Base-by-base conservation (phyloP, 805 yeast genomes). In the Lachancea kluyveri region DNA sequence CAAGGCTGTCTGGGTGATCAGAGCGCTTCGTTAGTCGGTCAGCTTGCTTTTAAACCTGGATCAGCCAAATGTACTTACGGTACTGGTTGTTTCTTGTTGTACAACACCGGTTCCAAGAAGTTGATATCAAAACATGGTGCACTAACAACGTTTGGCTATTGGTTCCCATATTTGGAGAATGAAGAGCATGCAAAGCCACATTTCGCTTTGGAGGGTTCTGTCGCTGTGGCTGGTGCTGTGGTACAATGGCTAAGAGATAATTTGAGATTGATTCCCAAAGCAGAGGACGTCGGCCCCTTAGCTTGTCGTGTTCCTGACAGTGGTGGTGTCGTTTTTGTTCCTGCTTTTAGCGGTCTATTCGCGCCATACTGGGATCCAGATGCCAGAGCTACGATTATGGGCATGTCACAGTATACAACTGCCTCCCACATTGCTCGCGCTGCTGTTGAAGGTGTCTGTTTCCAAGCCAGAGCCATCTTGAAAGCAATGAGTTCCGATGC, bases 361-460 rank as follows among this genome's bases (percentile, higher is more conserved):
- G 95, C 96, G 3, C 97, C 97, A 13, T 86, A 88, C 63, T 88
- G 97, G 97, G 86, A 84, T 52, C 74, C 88, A 9, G 84, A 83
- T 32, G 86, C 95, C 5, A 75, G 95, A 42, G 97, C 96, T 30
- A 80, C 95, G 20, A 82, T 90, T 26, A 78, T 87, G 56, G 97
- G 97, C 22, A 72, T 88, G 67, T 85, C 96, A 4, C 95, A 86
- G 56, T 86, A 77, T 61, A 81, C 95, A n/a, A 72, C 80, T n/a
- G 78, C 92, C 11, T 75, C 87, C 10, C 96, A 90, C 61, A 79
- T 88, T 51, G 94, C 94, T 7, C 73, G 96, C 43, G 96, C 96
- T 3, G 95, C 96, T 8, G 70, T 88, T 37, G 96, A 90, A 57
- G 96, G 96, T 42, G 90, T 86, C 24, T 88, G 96, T 58, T 88